phyloP scores from a whole-genome alignment of 75 land plant species.

The Cupressus sempervirens region DNA sequence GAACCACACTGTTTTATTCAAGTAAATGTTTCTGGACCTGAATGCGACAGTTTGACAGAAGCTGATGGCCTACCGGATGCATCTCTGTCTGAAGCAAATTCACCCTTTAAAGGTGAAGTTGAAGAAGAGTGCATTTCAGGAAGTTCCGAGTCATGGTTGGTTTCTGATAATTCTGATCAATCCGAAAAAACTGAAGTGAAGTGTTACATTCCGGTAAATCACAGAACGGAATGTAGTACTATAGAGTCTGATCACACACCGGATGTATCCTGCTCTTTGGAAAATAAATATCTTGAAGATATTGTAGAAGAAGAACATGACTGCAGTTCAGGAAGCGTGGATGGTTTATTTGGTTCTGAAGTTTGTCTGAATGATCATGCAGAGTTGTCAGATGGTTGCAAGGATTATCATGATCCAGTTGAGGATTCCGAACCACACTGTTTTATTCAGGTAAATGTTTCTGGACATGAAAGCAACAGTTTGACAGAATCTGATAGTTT shows the following conservation, averaged over 20 bases:
- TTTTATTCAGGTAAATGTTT: slow-evolving; percentile 1
- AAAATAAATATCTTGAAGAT: not conserved
- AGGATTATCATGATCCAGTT: not conserved
- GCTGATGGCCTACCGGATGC: not conserved
- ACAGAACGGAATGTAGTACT: not conserved
- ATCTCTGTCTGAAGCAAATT: not conserved
- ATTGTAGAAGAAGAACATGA: not conserved
- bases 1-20: slow-evolving; percentile 5
- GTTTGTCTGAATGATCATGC: not conserved
- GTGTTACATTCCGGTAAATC: not conserved
- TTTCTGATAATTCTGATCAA: not conserved
- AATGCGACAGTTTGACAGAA: not conserved
- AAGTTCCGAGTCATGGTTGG: not conserved
- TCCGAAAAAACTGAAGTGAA: not conserved
- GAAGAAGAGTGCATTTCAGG: not conserved
- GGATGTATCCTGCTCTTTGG: not conserved
- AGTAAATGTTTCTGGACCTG: not conserved
- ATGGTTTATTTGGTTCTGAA: not conserved
- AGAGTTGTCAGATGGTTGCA: not conserved
- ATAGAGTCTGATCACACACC: not conserved
- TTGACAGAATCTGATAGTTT: not conserved
- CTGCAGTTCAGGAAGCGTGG: not conserved
- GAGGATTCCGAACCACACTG: not conserved
- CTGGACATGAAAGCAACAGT: not conserved
- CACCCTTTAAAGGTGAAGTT: not conserved